These are phyloP conservation scores for Neurospora sp. DNA, from an alignment of 495 filamentous ascomycete species.

Conservation along the genomic window DNA sequence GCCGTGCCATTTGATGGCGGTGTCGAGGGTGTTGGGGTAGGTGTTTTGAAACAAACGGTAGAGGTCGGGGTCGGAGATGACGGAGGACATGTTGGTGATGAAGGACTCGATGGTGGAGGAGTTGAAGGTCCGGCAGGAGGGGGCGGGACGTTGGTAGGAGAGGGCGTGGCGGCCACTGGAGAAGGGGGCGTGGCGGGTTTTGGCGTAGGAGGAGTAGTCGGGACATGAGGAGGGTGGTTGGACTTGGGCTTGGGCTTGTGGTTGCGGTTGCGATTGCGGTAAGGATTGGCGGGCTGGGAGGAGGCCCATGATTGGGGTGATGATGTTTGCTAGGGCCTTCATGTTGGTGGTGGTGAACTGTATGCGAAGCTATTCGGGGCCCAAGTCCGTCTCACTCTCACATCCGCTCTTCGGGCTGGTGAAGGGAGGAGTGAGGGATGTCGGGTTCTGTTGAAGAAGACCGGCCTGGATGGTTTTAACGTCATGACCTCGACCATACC, in stretches of 20 bases:
- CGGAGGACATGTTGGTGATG: constrained; percentile 35
- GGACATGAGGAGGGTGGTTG: constrained; percentile 28
- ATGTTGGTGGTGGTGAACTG: neutral
- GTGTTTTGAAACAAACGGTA: constrained; percentile 54
- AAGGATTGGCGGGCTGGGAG: neutral
- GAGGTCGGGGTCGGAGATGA: constrained; percentile 55
- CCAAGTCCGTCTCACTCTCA: neutral
- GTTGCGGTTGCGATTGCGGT: neutral
- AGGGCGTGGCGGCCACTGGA: constrained; percentile 36
- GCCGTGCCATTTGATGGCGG: constrained; percentile 55
- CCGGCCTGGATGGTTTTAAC: neutral
- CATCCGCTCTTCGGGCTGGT: neutral
- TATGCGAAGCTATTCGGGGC: neutral
- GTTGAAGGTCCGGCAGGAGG: constrained; percentile 53
- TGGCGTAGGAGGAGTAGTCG: constrained; percentile 42
- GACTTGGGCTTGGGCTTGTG: neutral
- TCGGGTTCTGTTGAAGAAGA: neutral
- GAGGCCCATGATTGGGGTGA: neutral
- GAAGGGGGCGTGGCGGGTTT: constrained; percentile 32
- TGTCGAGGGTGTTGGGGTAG: constrained; percentile 61
- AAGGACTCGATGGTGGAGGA: constrained; percentile 43
- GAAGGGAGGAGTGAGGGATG: neutral
- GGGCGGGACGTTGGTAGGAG: constrained; percentile 46
- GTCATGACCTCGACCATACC: neutral
- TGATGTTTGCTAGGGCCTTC: neutral